These are phyloP conservation scores for Colletotrichum tofieldiae DNA, from an alignment of 2,329 filamentous ascomycete species.

Conservation along the genomic window DNA sequence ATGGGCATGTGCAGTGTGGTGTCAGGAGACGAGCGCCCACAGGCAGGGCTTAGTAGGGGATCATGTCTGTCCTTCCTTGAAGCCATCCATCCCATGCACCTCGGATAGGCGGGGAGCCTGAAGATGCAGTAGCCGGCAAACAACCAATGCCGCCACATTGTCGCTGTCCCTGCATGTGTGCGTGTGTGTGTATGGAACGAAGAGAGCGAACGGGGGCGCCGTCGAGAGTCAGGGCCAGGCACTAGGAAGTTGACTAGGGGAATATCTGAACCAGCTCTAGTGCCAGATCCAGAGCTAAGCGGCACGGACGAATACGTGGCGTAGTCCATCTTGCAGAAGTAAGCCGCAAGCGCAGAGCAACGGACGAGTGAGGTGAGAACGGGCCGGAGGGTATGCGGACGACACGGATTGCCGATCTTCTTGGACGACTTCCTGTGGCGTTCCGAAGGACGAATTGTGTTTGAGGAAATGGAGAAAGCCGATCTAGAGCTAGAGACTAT, in stretches of 20 bases:
- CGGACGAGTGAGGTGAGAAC: neutral
- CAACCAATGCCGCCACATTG: neutral
- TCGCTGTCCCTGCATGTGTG: neutral
- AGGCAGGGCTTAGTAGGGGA: neutral
- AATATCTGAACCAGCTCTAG: constrained; percentile 20
- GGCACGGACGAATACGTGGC: constrained; percentile 24
- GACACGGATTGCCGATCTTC: neutral
- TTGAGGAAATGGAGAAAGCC: neutral
- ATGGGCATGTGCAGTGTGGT: neutral
- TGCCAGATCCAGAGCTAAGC: constrained; percentile 18
- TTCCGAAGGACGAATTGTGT: neutral
- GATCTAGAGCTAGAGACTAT: neutral
- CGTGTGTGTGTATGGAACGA: neutral
- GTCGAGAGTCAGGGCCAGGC: constrained; percentile 19
- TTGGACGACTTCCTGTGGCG: constrained; percentile 10
- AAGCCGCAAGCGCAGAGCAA: constrained; percentile 36
- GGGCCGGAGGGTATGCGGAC: constrained; percentile 4
- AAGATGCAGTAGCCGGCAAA: neutral
- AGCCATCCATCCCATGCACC: neutral
- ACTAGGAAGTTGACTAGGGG: constrained; percentile 10
- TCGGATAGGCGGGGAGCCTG: neutral
- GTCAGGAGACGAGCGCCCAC: neutral
- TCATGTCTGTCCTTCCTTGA: neutral
- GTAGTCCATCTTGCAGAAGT: constrained; percentile 19
- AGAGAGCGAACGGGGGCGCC: constrained; percentile 14